Percentiles rank a stretch among this genome's conserved stretches.
These are phyloP conservation scores for Lecanicillium sp. DNA, from an alignment of 2,329 filamentous ascomycete species.

Conservation along the genomic window DNA sequence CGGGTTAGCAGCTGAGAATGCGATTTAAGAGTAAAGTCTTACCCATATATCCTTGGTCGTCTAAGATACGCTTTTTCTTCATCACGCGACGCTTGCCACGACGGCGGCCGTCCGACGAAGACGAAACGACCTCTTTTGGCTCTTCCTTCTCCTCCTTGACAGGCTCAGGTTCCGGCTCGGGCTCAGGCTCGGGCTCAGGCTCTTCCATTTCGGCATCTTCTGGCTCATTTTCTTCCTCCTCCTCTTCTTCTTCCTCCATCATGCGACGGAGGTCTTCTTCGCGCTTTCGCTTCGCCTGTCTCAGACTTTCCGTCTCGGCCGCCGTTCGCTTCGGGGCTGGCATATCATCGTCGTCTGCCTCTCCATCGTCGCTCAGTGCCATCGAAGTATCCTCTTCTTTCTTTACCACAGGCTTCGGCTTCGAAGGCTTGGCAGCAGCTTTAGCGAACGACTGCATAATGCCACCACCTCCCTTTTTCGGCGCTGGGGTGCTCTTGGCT, in stretches of 20 bases:
- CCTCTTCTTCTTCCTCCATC: constrained; percentile 51
- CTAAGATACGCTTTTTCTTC: constrained; percentile 81
- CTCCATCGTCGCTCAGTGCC: constrained; percentile 35
- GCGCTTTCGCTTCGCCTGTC: constrained; percentile 29
- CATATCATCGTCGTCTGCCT: constrained; percentile 33
- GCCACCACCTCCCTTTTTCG: constrained; percentile 54
- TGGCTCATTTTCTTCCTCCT: constrained; percentile 49
- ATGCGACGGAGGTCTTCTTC: constrained; percentile 35
- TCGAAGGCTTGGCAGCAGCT: constrained; percentile 34
- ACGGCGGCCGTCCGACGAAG: constrained; percentile 53
- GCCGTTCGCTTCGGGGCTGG: constrained; percentile 22
- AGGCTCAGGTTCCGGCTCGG: constrained; percentile 27
- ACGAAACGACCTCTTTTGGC: constrained; percentile 47
- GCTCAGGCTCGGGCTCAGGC: constrained; percentile 32
- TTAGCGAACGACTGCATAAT: constrained; percentile 80
- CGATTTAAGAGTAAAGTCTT: constrained; percentile 29
- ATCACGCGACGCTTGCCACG: constrained; percentile 74
- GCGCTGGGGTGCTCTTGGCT: constrained; percentile 26
- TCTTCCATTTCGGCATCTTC: constrained; percentile 33
- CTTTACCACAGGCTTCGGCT: constrained; percentile 41
- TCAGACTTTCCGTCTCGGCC: constrained; percentile 21
- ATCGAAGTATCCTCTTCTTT: constrained; percentile 26
- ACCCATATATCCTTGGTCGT: constrained; percentile 88
- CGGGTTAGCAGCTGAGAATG: constrained; percentile 3
- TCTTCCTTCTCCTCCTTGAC: constrained; percentile 35